Percentiles rank a stretch among this genome's conserved stretches.
phyloP scores from a whole-genome alignment of 2,329 filamentous ascomycete species.

The Parasarocladium wereldwijsianum region DNA sequence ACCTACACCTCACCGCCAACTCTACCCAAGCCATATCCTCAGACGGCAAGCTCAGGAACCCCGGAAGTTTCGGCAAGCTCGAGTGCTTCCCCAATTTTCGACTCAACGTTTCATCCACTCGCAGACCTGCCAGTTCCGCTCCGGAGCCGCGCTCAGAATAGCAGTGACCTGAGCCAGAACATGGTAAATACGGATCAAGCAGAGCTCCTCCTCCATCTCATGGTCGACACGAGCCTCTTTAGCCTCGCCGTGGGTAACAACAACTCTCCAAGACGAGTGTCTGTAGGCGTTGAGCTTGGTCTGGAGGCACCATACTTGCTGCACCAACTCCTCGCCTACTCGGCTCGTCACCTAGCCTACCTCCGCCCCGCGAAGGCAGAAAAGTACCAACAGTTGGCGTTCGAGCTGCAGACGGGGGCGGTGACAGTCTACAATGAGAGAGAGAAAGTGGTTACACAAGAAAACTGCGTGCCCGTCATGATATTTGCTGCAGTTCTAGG shows the following conservation, averaged over 20 bases:
- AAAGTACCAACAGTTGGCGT: constrained; percentile 21
- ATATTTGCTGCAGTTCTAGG: constrained; percentile 28
- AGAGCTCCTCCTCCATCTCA: constrained; percentile 19
- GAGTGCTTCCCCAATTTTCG: not conserved
- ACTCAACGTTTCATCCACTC: not conserved
- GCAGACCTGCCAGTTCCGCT: not conserved
- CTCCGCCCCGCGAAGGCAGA: constrained; percentile 7
- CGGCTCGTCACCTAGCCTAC: constrained; percentile 23
- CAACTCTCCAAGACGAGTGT: too few relatives aligned
- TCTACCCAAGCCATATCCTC: not conserved
- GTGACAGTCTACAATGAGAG: constrained; percentile 21
- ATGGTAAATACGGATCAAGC: constrained; percentile 19
- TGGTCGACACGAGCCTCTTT: constrained; percentile 11
- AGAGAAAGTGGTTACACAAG: constrained; percentile 7
- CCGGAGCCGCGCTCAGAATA: not conserved
- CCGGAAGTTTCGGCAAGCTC: not conserved
- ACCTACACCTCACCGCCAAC: constrained; percentile 8
- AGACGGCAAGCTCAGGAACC: not conserved
- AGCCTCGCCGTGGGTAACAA: constrained; percentile 11
- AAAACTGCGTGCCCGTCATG: constrained; percentile 22
- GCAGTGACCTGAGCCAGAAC: not conserved
- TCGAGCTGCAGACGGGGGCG: constrained; percentile 28
- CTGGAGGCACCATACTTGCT: constrained; percentile 26
- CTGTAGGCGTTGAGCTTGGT: constrained; percentile 17
- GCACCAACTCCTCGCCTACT: constrained; percentile 29